Evolutionary conservation across 139 green algal species (phyloP).

Genomic region (Chlorella sp.): DNA sequence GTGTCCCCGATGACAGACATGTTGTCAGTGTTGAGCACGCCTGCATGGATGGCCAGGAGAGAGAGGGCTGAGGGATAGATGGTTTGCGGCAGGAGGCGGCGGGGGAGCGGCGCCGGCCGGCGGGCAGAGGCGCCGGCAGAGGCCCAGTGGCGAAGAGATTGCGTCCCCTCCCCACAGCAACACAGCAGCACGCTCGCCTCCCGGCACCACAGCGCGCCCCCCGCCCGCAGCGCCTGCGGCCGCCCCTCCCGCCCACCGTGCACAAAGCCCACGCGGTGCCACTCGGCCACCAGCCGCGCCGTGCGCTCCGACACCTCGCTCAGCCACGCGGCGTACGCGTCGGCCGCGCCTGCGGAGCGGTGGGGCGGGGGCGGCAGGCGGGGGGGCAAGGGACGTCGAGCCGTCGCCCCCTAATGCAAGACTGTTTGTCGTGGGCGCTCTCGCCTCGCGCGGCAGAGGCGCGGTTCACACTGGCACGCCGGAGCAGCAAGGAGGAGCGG

Average conservation of each 20-base stretch:
- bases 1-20: constrained; percentile 84
- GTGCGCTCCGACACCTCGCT: constrained; percentile 70
- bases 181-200: too few relatives aligned
- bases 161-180: constrained; percentile 38
- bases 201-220: too few relatives aligned
- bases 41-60: constrained; percentile 19
- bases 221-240: too few relatives aligned
- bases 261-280: constrained; percentile 88
- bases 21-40: constrained; percentile 99
- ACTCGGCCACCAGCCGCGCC: constrained; percentile 75
- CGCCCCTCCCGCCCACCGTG: too few relatives aligned
- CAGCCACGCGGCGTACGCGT: constrained; percentile 67
- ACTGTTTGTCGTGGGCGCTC: too few relatives aligned
- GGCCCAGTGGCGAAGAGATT: neutral
- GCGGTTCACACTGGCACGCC: too few relatives aligned
- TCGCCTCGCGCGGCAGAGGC: too few relatives aligned
- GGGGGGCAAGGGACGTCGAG: too few relatives aligned
- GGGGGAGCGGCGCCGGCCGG: neutral
- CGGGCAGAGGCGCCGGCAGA: neutral
- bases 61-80: too few relatives aligned
- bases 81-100: too few relatives aligned
- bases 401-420: too few relatives aligned
- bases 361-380: neutral
- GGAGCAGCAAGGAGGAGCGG: too few relatives aligned
- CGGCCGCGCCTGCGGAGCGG: constrained; percentile 5